Percentiles rank a stretch among this genome's conserved stretches.
Evolutionary conservation across 176 grass and related monocot species (phyloP).

Genomic region (Ananas comosus): DNA sequence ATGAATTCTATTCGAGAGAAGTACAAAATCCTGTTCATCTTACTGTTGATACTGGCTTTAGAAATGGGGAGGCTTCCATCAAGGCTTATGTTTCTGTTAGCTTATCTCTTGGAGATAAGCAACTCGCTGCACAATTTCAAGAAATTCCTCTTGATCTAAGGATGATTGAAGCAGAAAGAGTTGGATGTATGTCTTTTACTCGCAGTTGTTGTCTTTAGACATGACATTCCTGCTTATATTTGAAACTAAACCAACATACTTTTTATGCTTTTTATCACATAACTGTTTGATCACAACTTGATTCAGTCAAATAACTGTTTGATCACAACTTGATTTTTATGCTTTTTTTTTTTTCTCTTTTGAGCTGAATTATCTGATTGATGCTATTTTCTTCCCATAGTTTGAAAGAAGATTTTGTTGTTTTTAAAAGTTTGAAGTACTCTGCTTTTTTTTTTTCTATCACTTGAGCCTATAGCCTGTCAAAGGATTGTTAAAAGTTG

Average conservation of each 20-base stretch:
- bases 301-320: not conserved
- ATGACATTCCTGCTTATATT: too few relatives aligned
- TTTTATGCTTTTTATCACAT: too few relatives aligned
- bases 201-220: not conserved
- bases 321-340: not conserved
- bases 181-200: slow-evolving; percentile 64
- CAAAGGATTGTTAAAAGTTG: not conserved
- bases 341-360: not conserved
- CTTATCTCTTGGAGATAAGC: slow-evolving; percentile 72
- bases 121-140: slow-evolving; percentile 79
- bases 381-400: not conserved
- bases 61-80: slow-evolving; percentile 66
- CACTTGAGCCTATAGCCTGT: not conserved
- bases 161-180: slow-evolving; percentile 73
- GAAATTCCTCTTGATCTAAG: slow-evolving; percentile 83
- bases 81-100: slow-evolving; percentile 73
- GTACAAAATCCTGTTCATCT: slow-evolving; percentile 71
- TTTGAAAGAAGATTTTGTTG: not conserved
- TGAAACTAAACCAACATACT: not conserved
- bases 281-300: not conserved
- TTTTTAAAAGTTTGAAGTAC: not conserved
- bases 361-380: not conserved
- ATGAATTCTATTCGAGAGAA: slow-evolving; percentile 87
- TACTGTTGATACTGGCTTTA: slow-evolving; percentile 84
- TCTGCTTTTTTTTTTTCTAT: not conserved